Evolutionary conservation across 257 asterid species (phyloP), one percentile per base, ranked within the genome.

Genomic region (Jacaranda mimosifolia): DNA sequence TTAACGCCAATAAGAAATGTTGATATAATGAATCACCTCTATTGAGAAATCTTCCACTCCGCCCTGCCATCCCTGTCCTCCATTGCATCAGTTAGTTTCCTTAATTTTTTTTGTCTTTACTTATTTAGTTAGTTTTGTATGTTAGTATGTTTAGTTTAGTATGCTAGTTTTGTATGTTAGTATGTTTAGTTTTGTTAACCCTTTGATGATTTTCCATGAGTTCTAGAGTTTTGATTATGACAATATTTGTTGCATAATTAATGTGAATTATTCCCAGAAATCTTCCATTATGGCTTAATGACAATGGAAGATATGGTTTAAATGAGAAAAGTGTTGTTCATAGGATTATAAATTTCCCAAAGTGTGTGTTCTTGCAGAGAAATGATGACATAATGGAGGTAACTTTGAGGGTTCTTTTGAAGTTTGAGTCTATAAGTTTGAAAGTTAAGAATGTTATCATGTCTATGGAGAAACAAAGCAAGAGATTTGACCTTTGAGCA

Each of bases 1-100:
- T 60, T 69, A 58, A n/a, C 18, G 13, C 72, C 43, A 48, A 19
- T 9, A 66, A 65, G 57, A 40, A 73, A 38, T 32, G 51, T 10
- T 69, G 18, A 51, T 39, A 48, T 9, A 13, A 11, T 19, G 35
- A 38, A 39, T n/a, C 17, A 11, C 66, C 66, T 65, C 39, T 6
- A 64, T 15, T 40, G 15, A 6, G 26, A 64, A 64, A 38, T 7
- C 10, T 39, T 10, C 70, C 19, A 1, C 38, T n/a, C n/a, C n/a
- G n/a, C n/a, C n/a, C n/a, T n/a, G n/a, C n/a, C n/a, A n/a, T n/a
- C n/a, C n/a, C n/a, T n/a, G n/a, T n/a, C n/a, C n/a, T n/a, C n/a
- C n/a, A n/a, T n/a, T n/a, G n/a, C n/a, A n/a, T n/a, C n/a, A n/a
- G n/a, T n/a, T n/a, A n/a, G n/a, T n/a, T n/a, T n/a, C n/a, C n/a